Conservation (phyloP, 371 early-diverging fungal species). For the Mortierella sp. region DNA sequence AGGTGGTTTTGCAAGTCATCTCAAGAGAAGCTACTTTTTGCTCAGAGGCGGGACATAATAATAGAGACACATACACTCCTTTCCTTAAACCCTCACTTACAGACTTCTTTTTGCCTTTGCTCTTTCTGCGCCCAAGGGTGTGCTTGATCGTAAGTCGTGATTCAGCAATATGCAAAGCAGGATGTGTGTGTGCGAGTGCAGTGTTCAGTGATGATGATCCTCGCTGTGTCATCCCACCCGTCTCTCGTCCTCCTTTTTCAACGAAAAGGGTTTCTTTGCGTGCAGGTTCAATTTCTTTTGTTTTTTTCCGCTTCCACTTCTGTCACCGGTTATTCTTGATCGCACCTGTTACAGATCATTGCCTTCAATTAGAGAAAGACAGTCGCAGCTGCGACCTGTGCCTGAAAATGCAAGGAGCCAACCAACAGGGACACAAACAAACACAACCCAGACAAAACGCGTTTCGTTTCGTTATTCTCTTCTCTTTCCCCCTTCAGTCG, state of each 20-base stretch:
- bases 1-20: conserved; percentile 10
- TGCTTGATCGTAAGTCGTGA: background rate
- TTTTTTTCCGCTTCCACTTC: background rate
- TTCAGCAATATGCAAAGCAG: background rate
- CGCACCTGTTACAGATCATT: background rate
- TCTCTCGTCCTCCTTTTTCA: no score
- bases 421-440: background rate
- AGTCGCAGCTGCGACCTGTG: background rate
- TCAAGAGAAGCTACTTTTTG: no score
- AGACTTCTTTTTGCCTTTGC: background rate
- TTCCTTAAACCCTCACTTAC: background rate
- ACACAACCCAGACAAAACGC: conserved; percentile 10
- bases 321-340: background rate
- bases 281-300: background rate
- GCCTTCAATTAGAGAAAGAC: background rate
- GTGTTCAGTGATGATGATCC: background rate
- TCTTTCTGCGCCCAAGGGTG: background rate
- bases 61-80: background rate
- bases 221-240: background rate
- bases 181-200: background rate
- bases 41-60: no score
- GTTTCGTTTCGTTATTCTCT: background rate
- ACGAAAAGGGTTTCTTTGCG: background rate
- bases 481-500: background rate
- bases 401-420: conserved; percentile 7